Evolutionary conservation across 83 land plant genomes (phyloP), one percentile per base, ranked within the genome.

Genomic region (Larix sibirica): DNA sequence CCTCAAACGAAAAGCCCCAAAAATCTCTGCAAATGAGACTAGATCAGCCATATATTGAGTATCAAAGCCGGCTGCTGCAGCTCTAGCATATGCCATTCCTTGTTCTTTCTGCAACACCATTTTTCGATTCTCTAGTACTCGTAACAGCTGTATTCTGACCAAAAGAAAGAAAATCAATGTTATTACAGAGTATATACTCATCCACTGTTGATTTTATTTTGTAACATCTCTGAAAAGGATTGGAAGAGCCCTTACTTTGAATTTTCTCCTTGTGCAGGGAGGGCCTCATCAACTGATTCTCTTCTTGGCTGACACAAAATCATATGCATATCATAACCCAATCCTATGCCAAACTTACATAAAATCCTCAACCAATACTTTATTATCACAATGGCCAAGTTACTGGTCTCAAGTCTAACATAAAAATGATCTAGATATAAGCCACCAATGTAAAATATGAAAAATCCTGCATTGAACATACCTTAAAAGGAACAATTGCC

Each of bases 1-100:
- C 95, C 95, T 91, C 83, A 93, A 86, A 20, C 94, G 94, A 13
- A 83, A 74, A 81, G 94, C 95, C 17, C 95, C 95, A 89, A 93
- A 92, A 81, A 81, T 59, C 68, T 91, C 94, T 40, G 91, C 76
- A 86, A 93, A 93, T 42, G 83, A 67, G 40, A 91, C 75, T 36
- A 93, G 89, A 83, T 91, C 92, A 66, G 83, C 82, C 36, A 93
- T 66, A 44, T 83, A 16, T n/a, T 84, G 94, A 20, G 69, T 83
- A 42, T 89, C 89, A 84, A 84, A 93, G 44, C 95, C 95, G 4
- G 87, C 90, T 9, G 86, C 94, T 47, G 84, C 59, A 21, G 95
- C 88, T 47, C 91, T 87, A 24, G 94, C 94, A 83, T 85, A 93
- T 65, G 91, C 91, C 95, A 93, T 93, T 76, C 94, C 92, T 81